Evolutionary conservation across 106 monocot genomes (phyloP).

Genomic region (Allium sativum): DNA sequence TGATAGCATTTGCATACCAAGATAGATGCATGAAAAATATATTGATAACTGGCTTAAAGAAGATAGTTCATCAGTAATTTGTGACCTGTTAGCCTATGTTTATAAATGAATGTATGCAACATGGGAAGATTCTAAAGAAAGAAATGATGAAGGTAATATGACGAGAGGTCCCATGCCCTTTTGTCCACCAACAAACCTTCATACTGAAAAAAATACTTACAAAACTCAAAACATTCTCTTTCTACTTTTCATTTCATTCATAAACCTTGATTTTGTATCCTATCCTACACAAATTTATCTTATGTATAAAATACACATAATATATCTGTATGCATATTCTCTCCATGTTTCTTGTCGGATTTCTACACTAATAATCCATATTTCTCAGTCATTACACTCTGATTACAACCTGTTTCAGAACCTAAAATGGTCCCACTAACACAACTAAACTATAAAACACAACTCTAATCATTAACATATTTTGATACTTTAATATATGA

Average conservation of each 20-base stretch:
- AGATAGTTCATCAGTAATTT: too few species aligned
- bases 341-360: conserved; percentile 56
- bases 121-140: conserved; percentile 34
- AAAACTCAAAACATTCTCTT: conserved; percentile 1
- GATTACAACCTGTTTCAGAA: conserved; percentile 20
- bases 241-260: too few species aligned
- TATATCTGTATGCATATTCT: conserved; percentile 17
- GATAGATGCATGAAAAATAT: too few species aligned
- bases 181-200: conserved; percentile 11
- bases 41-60: too few species aligned
- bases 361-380: conserved; percentile 35
- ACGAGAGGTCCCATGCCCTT: conserved; percentile 5
- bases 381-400: conserved; percentile 19
- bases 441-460: background rate
- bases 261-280: background rate
- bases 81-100: too few species aligned
- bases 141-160: conserved; percentile 12
- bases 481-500: background rate
- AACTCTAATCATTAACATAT: background rate
- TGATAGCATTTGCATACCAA: too few species aligned
- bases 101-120: conserved; percentile 1
- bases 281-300: background rate
- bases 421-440: background rate
- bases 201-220: background rate
- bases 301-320: background rate